These are phyloP conservation scores for Trametes cingulata DNA, from an alignment of 768 basidiomycete genomes.

Conservation along the genomic window DNA sequence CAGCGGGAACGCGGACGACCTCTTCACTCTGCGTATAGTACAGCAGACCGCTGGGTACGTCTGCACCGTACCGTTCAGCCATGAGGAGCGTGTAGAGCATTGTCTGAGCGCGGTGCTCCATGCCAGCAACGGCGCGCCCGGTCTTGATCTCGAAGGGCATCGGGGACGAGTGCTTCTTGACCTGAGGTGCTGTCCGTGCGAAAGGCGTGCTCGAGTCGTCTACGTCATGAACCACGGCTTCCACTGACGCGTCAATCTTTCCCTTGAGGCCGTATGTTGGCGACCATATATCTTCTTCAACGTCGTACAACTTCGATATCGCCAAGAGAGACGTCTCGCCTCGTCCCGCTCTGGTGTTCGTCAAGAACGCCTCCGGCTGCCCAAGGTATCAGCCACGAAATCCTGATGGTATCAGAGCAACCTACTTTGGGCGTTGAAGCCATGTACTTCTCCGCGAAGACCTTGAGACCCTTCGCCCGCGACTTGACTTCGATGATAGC, in stretches of 20 bases:
- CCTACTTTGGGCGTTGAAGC: conserved; percentile 62
- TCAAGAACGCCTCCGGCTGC: conserved; percentile 65
- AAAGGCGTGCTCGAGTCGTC: conserved; percentile 30
- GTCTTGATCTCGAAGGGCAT: conserved; percentile 97
- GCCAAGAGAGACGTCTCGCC: conserved; percentile 61
- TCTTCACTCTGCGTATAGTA: conserved; percentile 95
- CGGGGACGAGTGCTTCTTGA: conserved; percentile 35
- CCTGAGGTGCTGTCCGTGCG: conserved; percentile 22
- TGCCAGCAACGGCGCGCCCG: conserved; percentile 68
- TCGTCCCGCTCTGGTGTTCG: conserved; percentile 59
- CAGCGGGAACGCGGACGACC: conserved; percentile 78
- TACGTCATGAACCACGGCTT: conserved; percentile 53
- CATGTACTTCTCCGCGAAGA: conserved; percentile 70
- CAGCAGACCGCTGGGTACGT: conserved; percentile 80
- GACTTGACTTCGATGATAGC: conserved; percentile 62
- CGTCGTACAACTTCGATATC: conserved; percentile 73
- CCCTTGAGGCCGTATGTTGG: conserved; percentile 94
- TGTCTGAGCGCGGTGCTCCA: conserved; percentile 97
- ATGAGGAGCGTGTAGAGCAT: conserved; percentile 94
- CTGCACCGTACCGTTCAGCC: conserved; percentile 84
- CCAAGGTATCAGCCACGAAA: background rate
- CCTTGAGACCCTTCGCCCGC: conserved; percentile 63
- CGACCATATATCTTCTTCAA: conserved; percentile 98
- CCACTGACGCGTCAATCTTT: conserved; percentile 89
- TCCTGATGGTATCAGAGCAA: background rate